Evolutionary conservation across 805 yeast genomes (phyloP).

Genomic region (Barnettozyma botsteinii): DNA sequence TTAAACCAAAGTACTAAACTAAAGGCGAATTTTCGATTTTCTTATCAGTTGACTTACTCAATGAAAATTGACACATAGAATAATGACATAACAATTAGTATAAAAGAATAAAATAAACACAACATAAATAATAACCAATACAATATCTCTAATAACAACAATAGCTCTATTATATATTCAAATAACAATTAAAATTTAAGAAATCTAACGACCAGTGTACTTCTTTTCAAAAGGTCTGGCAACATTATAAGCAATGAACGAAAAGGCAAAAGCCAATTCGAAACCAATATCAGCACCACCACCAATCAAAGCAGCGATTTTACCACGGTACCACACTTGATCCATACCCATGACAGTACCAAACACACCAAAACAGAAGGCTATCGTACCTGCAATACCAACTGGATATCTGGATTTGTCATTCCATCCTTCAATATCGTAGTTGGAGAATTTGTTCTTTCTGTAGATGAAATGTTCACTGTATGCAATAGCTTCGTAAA

Average conservation of each 20-base stretch:
- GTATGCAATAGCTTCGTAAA: slow-evolving; percentile 69
- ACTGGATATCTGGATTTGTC: slow-evolving; percentile 57
- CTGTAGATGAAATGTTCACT: slow-evolving; percentile 82
- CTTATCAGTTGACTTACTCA: too few relatives aligned
- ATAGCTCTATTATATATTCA: too few relatives aligned
- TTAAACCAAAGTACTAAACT: background rate
- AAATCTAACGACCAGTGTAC: slow-evolving; percentile 42
- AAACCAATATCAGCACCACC: slow-evolving; percentile 84
- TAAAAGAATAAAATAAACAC: too few relatives aligned
- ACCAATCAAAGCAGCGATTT: slow-evolving; percentile 56
- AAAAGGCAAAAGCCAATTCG: slow-evolving; percentile 65
- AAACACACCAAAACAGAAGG: slow-evolving; percentile 75
- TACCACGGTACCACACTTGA: slow-evolving; percentile 81
- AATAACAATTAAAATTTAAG: too few relatives aligned
- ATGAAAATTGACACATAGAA: too few relatives aligned
- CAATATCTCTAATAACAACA: too few relatives aligned
- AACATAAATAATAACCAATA: background rate
- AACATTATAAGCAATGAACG: slow-evolving; percentile 56
- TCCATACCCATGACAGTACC: slow-evolving; percentile 87
- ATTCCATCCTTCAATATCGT: slow-evolving; percentile 58
- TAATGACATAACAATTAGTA: too few relatives aligned
- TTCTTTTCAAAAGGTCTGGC: slow-evolving; percentile 65
- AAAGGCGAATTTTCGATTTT: background rate
- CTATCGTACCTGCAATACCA: slow-evolving; percentile 74
- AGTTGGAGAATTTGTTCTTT: slow-evolving; percentile 53